Evolutionary conservation across 139 green algal genomes (phyloP).

Genomic region (Yamagishiella unicocca): DNA sequence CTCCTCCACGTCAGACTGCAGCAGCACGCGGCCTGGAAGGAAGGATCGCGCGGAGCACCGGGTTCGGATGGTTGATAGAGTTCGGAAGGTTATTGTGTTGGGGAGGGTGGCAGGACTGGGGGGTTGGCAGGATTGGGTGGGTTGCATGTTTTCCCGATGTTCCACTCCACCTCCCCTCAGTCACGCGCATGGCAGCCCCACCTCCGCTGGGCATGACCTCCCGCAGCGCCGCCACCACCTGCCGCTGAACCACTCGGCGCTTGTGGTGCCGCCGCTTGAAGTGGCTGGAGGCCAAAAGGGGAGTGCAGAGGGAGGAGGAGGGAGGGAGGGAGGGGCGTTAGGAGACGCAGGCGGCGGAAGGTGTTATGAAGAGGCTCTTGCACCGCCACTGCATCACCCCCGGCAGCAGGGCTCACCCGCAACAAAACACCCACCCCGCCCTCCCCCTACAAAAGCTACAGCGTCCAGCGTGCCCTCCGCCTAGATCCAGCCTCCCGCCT

Average conservation of each 20-base stretch:
- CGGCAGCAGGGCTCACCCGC: too few relatives aligned
- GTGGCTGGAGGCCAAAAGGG: conserved; percentile 56
- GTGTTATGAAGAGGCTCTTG: too few relatives aligned
- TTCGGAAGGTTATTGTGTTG: neutral
- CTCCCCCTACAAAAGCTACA: too few relatives aligned
- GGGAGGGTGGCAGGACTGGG: neutral
- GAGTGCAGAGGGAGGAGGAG: neutral
- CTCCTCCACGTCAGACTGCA: conserved; percentile 85
- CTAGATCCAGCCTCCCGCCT: too few relatives aligned
- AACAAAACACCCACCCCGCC: too few relatives aligned
- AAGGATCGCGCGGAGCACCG: too few relatives aligned
- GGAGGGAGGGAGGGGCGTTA: neutral
- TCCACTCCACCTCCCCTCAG: too few relatives aligned
- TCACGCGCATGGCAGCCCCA: too few relatives aligned
- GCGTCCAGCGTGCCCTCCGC: too few relatives aligned
- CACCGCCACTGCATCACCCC: too few relatives aligned
- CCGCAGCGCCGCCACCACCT: conserved; percentile 50
- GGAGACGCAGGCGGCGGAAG: neutral
- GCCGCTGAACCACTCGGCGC: conserved; percentile 84
- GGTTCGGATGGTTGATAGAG: neutral
- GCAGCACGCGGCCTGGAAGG: conserved; percentile 74
- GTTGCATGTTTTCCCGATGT: neutral
- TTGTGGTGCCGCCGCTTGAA: conserved; percentile 93
- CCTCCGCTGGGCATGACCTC: conserved; percentile 42
- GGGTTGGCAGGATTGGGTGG: neutral